These are phyloP conservation scores for Ruellia speciosa DNA, from an alignment of 305 asterid genomes.

Conservation along the genomic window DNA sequence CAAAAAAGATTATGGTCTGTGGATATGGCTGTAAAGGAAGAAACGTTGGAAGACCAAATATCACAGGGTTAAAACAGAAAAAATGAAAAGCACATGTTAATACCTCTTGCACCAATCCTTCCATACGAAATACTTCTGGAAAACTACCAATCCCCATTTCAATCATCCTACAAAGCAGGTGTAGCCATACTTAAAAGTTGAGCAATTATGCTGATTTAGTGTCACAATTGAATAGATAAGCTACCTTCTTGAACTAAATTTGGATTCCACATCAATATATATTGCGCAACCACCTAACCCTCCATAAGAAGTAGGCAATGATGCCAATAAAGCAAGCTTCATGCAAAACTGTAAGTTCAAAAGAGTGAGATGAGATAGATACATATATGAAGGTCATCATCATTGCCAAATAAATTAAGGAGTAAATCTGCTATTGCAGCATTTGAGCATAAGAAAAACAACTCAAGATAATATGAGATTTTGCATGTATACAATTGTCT, in stretches of 20 bases:
- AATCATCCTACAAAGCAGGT: conserved; percentile 49
- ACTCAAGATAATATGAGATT: neutral
- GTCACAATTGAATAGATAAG: conserved; percentile 12
- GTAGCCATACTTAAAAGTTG: conserved; percentile 14
- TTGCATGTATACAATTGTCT: neutral
- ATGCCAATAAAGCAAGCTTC: conserved; percentile 75
- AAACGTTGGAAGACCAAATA: neutral
- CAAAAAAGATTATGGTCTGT: too few relatives aligned
- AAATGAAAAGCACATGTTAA: conserved; percentile 13
- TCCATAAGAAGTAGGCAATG: conserved; percentile 65
- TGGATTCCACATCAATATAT: conserved; percentile 80
- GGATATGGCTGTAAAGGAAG: too few relatives aligned
- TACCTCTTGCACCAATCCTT: conserved; percentile 77
- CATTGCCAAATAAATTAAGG: conserved; percentile 13
- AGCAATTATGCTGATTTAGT: conserved; percentile 9
- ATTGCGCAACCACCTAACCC: conserved; percentile 74
- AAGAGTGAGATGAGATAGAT: conserved; percentile 5
- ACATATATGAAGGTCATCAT: conserved; percentile 21
- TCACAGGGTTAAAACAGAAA: conserved; percentile 15
- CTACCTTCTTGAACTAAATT: conserved; percentile 81
- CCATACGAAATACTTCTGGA: conserved; percentile 68
- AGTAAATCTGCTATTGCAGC: conserved; percentile 2
- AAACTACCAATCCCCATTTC: conserved; percentile 73
- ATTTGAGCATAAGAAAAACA: conserved; percentile 7
- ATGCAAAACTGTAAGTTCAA: conserved; percentile 55